phyloP scores from a whole-genome alignment of 2,329 filamentous ascomycete species.

The Hypocrella siamensis region DNA sequence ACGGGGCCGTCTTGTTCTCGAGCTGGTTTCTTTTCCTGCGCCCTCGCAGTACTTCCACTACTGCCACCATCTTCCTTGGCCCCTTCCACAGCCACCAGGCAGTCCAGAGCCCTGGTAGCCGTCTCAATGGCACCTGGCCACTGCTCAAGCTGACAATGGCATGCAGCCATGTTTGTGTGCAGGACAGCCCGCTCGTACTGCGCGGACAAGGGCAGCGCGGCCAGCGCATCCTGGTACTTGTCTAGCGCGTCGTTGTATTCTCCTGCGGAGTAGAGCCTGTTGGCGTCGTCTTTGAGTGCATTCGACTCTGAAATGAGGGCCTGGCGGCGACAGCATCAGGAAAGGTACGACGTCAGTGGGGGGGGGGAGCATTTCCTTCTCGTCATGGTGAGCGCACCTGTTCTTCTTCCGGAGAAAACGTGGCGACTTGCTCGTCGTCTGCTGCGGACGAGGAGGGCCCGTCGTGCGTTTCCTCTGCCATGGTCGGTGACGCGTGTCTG shows the following conservation, averaged over 20 bases:
- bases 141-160: conserved; percentile 67
- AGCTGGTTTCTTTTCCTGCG: conserved; percentile 7
- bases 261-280: conserved; percentile 57
- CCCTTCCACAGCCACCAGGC: conserved; percentile 32
- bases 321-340: too few relatives aligned
- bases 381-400: conserved; percentile 18
- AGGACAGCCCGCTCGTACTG: conserved; percentile 81
- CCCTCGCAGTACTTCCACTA: too few relatives aligned
- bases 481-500: too few relatives aligned
- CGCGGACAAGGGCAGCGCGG: conserved; percentile 67
- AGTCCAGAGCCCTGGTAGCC: conserved; percentile 58
- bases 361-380: not conserved
- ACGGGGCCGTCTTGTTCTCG: too few relatives aligned
- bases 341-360: not conserved
- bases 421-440: too few relatives aligned
- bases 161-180: conserved; percentile 77
- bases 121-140: conserved; percentile 71
- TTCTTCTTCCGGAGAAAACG: conserved; percentile 41
- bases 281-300: conserved; percentile 58
- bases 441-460: too few relatives aligned
- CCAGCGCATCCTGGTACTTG: conserved; percentile 67
- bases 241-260: conserved; percentile 65
- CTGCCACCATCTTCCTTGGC: too few relatives aligned
- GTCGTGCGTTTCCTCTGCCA: too few relatives aligned
- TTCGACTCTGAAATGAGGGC: conserved; percentile 57